phyloP scores from a whole-genome alignment of 225 moss, liverwort and hornwort species.

The Ulota crispa region DNA sequence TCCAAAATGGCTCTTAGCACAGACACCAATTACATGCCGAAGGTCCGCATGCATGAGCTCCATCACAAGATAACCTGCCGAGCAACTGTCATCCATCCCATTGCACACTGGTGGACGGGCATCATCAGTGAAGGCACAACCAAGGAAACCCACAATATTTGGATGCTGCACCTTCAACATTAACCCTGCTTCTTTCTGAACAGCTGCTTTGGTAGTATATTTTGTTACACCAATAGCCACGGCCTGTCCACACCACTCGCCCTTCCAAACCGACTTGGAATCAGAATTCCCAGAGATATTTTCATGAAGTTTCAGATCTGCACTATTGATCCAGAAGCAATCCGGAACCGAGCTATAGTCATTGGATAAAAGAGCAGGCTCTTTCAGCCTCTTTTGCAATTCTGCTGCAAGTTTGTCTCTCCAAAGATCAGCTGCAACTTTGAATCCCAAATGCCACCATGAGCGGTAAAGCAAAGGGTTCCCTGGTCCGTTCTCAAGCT shows the following conservation, averaged over 20 bases:
- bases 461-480: background rate
- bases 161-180: slow-evolving; percentile 26
- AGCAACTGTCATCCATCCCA: rapidly evolving
- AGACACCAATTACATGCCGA: background rate
- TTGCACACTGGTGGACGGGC: background rate
- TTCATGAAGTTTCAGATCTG: background rate
- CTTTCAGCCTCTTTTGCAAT: background rate
- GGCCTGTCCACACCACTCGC: slow-evolving; percentile 1
- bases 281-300: rapidly evolving
- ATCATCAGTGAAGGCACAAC: background rate
- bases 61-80: slow-evolving; percentile 25
- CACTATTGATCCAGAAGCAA: background rate
- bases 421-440: background rate
- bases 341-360: background rate
- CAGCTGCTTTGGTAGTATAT: background rate
- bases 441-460: background rate
- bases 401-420: background rate
- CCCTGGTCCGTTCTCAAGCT: background rate
- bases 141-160: slow-evolving; percentile 15
- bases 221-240: background rate
- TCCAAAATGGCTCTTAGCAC: background rate
- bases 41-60: slow-evolving; percentile 29
- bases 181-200: background rate
- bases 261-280: background rate
- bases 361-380: background rate